Base-by-base conservation (phyloP, 768 basidiomycete species). In the Russula griseocarnosa region DNA sequence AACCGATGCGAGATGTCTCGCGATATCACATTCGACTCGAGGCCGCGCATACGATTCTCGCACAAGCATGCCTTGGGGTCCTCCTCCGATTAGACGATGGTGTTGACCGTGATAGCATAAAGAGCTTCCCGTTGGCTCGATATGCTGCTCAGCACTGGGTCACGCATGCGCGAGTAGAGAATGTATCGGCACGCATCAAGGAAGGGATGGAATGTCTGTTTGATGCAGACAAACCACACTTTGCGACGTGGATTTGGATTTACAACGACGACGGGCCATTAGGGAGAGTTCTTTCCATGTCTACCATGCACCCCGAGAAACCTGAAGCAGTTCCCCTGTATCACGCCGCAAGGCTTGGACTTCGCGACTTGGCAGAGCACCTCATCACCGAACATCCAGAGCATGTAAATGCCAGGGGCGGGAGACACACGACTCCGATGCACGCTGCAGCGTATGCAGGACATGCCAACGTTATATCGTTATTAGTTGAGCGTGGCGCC, bases 21-120 rank as follows among this genome's bases (percentile, higher is more conserved):
- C 57, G 34, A 0, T 49, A 58, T 36, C 22, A 26, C 16, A 49
- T 58, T 44, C n/a, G 9, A 42, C 55, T 44, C 40, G 40, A 20
- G 10, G 16, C 24, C 0, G 55, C 55, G 11, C 40, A 56, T 30
- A 44, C 40, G 4, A 56, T 56, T 30, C 55, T 56, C 30, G 55
- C 40, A n/a, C 40, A 44, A 20, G 40, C 40, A 20, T 56, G 40
- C 40, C 55, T 56, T 7, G 40, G 55, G 2, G 40, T 56, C 20
- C 55, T 56, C 20, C 55, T 56, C 40, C 55, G 40, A 44, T 44
- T 56, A 8, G 55, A 56, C 26, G 55, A 56, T n/a, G 10, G 5
- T 0, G 10, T 56, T 14, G 11, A 56, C 18, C 26, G 10, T 16
- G 20, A 30, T 11, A 44, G 5, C 16, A 44, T 56, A 20, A 5